Evolutionary conservation across 2,329 filamentous ascomycete species (phyloP).

Genomic region (Plenodomus lindquistii): DNA sequence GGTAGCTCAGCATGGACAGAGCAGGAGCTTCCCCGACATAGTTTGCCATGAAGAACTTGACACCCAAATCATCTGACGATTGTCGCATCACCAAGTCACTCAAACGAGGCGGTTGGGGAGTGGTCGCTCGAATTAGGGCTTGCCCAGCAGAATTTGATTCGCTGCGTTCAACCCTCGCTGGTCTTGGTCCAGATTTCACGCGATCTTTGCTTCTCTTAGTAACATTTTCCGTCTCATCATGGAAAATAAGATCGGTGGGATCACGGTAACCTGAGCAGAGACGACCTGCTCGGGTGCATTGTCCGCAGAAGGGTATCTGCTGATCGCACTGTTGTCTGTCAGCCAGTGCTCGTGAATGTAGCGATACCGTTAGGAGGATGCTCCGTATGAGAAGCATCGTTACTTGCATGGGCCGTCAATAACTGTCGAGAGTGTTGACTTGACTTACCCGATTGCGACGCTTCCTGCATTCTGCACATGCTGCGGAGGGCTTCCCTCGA

Average conservation of each 20-base stretch:
- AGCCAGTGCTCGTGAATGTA: constrained; percentile 5
- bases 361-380: background rate
- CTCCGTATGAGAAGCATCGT: too few species aligned
- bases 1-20: constrained; percentile 28
- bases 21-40: constrained; percentile 27
- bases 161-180: background rate
- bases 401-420: too few species aligned
- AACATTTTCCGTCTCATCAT: constrained; percentile 30
- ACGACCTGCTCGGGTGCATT: constrained; percentile 31
- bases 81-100: constrained; percentile 27
- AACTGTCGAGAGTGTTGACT: background rate
- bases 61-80: constrained; percentile 26
- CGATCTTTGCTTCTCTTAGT: constrained; percentile 17
- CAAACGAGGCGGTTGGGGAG: constrained; percentile 11
- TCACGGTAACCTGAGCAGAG: constrained; percentile 34
- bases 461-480: constrained; percentile 36
- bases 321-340: constrained; percentile 28
- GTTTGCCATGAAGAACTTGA: constrained; percentile 36
- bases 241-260: constrained; percentile 32
- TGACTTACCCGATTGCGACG: constrained; percentile 31
- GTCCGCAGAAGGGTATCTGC: constrained; percentile 27
- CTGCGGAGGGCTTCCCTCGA: constrained; percentile 27
- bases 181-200: background rate
- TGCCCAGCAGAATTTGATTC: background rate
- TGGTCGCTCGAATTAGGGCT: background rate